Evolutionary conservation across 1,139 yeast species (phyloP), one percentile per base, ranked within the genome.

Genomic region (Hemisphaericaspora subhashii): DNA sequence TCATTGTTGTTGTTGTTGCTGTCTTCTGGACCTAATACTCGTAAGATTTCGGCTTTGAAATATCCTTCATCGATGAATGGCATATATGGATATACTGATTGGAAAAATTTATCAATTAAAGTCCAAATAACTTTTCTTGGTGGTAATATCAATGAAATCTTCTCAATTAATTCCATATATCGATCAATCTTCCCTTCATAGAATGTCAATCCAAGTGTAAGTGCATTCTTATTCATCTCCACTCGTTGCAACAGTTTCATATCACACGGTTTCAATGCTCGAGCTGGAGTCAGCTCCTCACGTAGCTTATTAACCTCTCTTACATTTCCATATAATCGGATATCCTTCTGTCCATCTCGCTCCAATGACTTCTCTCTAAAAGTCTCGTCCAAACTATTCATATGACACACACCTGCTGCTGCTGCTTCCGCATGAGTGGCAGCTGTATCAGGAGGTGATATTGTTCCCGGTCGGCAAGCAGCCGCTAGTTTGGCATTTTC

Each of bases 51-150:
- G 2, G 14, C 31, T 18, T 48, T 46, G 42, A 66, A 67, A n/a
- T 47, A 39, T 1, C 32, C 46, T 38, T 68, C 69, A 38, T 68
- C 72, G 18, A 68, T 33, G 32, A 58, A 60, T 10, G 75, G 73
- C 55, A 63, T 52, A 41, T 58, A 67, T 5, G 72, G 67, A 42
- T 66, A 68, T 6, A 68, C 39, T 29, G 51, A 47, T 4, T 39
- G 33, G 45, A 69, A 69, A 43, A 56, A 69, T 11, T 60, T 51
- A 26, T 54, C 43, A 13, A 68, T 43, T 26, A 66, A 56, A 23
- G 48, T 53, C 72, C 69, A 64, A 10, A 64, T 47, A 3, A 62
- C 64, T 40, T 51, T 55, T 37, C 55, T 56, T 11, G 56, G 55
- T 1, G 75, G 75, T 13, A 69, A 45, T 16, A 60, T 54, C 22